Evolutionary conservation across 2,329 filamentous ascomycete species (phyloP).

Genomic region (Paramyrothecium roridum): DNA sequence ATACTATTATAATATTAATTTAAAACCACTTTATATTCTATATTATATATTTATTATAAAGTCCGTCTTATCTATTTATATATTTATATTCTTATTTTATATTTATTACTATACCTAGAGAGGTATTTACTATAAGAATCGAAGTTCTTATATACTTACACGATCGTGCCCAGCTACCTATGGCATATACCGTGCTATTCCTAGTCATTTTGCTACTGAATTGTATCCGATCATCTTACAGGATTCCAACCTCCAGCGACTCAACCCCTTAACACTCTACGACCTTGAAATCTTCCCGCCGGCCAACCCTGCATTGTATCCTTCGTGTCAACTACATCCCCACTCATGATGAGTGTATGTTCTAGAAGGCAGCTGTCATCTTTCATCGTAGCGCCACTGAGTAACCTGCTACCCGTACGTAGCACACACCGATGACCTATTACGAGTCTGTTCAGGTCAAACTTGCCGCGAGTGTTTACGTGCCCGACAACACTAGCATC

Average conservation of each 20-base stretch:
- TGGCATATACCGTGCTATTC: too few species aligned
- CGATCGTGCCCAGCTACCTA: too few species aligned
- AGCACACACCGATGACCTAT: constrained; percentile 51
- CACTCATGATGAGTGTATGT: constrained; percentile 55
- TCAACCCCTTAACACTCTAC: constrained; percentile 2
- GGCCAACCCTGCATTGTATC: constrained; percentile 55
- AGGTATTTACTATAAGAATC: too few species aligned
- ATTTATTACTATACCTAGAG: background rate
- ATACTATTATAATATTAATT: background rate
- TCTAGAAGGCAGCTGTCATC: constrained; percentile 51
- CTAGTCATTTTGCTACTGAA: background rate
- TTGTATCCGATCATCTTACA: too few species aligned
- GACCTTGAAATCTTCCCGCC: constrained; percentile 15
- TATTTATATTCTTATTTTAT: background rate
- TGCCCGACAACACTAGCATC: constrained; percentile 55
- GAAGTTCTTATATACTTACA: too few species aligned
- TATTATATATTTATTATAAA: background rate
- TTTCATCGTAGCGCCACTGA: constrained; percentile 51
- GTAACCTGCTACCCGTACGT: constrained; percentile 46
- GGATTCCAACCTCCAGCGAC: too few species aligned
- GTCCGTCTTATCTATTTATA: background rate
- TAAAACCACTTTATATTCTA: background rate
- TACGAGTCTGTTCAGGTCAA: constrained; percentile 48
- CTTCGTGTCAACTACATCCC: constrained; percentile 49
- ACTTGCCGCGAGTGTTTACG: constrained; percentile 54